Evolutionary conservation across 2,329 filamentous ascomycete genomes (phyloP).

Genomic region (Teratosphaeria destructans): DNA sequence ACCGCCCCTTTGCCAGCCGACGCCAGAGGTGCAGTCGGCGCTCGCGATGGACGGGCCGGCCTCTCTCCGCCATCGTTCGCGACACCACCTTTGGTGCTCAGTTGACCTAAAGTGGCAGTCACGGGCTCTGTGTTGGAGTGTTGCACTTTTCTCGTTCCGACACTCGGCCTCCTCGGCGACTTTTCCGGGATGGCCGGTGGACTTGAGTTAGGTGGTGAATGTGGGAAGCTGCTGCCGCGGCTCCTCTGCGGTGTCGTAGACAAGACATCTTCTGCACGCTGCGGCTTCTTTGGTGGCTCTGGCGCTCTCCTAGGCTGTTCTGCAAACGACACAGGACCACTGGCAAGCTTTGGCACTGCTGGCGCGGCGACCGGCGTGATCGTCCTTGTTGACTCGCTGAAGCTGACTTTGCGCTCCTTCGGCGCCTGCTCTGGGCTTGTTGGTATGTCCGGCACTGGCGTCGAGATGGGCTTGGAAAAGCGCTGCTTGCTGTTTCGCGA

Average conservation of each 20-base stretch:
- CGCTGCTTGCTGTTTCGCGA: constrained; percentile 1
- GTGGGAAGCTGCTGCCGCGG: neutral
- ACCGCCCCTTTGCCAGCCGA: neutral
- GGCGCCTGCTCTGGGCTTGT: neutral
- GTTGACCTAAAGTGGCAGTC: neutral
- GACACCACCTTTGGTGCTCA: neutral
- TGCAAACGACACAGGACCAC: constrained; percentile 1
- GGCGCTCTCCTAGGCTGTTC: constrained; percentile 10
- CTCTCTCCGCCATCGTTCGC: neutral
- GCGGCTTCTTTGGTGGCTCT: constrained; percentile 11
- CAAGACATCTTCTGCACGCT: constrained; percentile 6
- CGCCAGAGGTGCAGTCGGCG: neutral
- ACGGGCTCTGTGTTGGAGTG: neutral
- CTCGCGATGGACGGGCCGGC: neutral
- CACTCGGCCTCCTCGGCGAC: constrained; percentile 5
- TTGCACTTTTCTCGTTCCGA: neutral
- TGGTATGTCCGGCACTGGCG: neutral
- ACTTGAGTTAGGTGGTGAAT: neutral
- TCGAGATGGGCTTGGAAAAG: constrained; percentile 2
- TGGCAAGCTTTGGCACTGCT: neutral
- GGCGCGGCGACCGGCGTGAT: neutral
- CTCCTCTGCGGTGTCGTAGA: constrained; percentile 3
- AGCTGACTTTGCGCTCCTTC: neutral
- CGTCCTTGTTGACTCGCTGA: neutral
- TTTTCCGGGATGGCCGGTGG: constrained; percentile 12